A percentile compares a stretch with the other conserved stretches of the same genome.
Evolutionary conservation across 2,329 filamentous ascomycete species (phyloP).

Genomic region (Coleophoma eucalyptorum): DNA sequence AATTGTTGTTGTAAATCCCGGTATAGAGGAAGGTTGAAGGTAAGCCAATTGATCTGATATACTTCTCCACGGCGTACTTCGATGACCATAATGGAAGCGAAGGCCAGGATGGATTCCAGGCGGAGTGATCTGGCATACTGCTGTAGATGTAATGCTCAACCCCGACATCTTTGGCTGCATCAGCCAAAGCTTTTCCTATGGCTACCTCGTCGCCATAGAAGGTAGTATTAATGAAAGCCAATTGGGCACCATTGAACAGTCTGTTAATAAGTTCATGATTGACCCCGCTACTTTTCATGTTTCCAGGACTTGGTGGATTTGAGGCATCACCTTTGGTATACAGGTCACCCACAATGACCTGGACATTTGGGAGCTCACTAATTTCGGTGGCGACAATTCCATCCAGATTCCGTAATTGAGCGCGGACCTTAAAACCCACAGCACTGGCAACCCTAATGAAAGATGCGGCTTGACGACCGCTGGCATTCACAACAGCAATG

Average conservation of each 20-base stretch:
- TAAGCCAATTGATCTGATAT: constrained; percentile 66
- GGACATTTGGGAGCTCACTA: constrained; percentile 71
- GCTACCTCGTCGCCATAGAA: constrained; percentile 93
- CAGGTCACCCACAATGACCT: constrained; percentile 60
- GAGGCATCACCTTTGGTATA: constrained; percentile 47
- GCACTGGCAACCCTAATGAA: constrained; percentile 92
- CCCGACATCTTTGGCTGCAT: constrained; percentile 79
- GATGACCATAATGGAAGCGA: constrained; percentile 85
- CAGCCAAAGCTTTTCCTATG: constrained; percentile 83
- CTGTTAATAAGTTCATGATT: constrained; percentile 70
- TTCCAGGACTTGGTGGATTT: constrained; percentile 34
- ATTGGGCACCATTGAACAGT: constrained; percentile 78
- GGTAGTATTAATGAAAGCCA: constrained; percentile 97
- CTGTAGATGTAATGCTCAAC: constrained; percentile 94
- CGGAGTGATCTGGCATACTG: constrained; percentile 92
- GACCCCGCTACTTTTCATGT: constrained; percentile 63
- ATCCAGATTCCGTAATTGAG: constrained; percentile 83
- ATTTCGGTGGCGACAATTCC: constrained; percentile 88
- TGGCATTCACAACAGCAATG: constrained; percentile 92
- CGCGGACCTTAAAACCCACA: constrained; percentile 88
- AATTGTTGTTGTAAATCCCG: constrained; percentile 99
- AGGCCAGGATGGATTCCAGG: constrained; percentile 73
- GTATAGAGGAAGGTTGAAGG: constrained; percentile 85
- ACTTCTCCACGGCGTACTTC: constrained; percentile 91
- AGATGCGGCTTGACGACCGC: constrained; percentile 91